Percentiles rank a stretch among this genome's conserved stretches.
phyloP scores from a whole-genome alignment of 2,329 filamentous ascomycete genomes.

The Sclerotinia borealis region DNA sequence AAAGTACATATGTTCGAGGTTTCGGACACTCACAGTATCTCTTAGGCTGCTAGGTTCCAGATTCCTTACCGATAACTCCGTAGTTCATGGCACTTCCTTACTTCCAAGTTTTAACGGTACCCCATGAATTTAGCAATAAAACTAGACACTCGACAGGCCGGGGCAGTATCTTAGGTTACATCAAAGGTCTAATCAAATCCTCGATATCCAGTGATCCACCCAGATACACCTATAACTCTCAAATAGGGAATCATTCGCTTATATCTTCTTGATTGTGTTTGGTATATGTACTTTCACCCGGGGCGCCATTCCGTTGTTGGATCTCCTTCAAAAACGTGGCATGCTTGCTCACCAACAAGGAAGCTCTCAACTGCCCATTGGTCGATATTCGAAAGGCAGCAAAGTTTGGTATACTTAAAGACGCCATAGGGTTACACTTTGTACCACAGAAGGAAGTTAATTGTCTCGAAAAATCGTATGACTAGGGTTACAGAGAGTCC shows the following conservation, averaged over 20 bases:
- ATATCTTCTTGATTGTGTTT: constrained; percentile 7
- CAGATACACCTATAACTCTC: not conserved
- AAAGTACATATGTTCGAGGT: not conserved
- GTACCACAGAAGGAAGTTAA: constrained; percentile 6
- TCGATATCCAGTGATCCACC: not conserved
- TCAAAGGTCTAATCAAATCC: not conserved
- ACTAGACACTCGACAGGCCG: not conserved
- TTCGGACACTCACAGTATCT: constrained; percentile 4
- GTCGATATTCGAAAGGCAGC: not conserved
- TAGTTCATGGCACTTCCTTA: not conserved
- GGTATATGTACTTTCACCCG: not conserved
- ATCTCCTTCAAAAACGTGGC: constrained; percentile 10
- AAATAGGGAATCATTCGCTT: not conserved
- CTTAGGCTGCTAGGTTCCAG: not conserved
- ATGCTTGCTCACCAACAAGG: constrained; percentile 11
- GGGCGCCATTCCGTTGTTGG: constrained; percentile 3
- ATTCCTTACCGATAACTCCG: not conserved
- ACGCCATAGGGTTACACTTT: not conserved
- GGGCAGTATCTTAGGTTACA: not conserved
- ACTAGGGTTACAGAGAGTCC: constrained; percentile 2
- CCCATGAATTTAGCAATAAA: not conserved
- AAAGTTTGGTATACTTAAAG: not conserved
- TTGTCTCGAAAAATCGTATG: not conserved
- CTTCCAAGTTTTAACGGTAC: not conserved
- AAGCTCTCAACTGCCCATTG: not conserved